Percentiles rank a stretch among this genome's conserved stretches.
These are phyloP conservation scores for Metschnikowia matae DNA, from an alignment of 805 yeast species.

Conservation along the genomic window DNA sequence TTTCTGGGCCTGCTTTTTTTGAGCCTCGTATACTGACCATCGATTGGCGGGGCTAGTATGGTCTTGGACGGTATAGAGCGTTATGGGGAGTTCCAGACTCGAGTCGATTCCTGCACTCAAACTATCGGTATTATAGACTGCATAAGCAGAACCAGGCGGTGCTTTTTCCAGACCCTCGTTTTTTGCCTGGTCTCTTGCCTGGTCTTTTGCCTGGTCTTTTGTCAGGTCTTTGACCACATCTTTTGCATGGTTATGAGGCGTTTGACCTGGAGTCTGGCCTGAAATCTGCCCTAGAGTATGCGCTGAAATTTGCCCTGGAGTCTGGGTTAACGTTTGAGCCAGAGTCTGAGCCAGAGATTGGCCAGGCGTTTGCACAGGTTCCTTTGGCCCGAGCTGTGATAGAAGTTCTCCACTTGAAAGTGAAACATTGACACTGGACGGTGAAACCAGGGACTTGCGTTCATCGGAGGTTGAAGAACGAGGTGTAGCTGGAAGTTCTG, in stretches of 20 bases:
- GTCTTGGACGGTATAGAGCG: conserved; percentile 30
- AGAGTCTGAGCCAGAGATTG: no score
- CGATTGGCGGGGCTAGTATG: conserved; percentile 6
- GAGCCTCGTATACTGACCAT: conserved; percentile 9
- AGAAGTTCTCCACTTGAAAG: conserved; percentile 21
- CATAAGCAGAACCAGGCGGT: neutral
- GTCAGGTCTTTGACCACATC: no score
- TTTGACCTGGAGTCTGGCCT: no score
- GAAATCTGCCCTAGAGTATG: no score
- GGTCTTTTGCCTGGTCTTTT: no score
- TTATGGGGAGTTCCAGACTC: conserved; percentile 24
- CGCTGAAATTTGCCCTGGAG: no score
- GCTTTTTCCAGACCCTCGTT: no score
- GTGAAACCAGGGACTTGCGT: neutral
- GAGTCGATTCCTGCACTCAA: conserved; percentile 29
- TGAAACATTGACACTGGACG: conserved; percentile 7
- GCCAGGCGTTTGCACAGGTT: neutral
- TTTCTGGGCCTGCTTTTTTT: neutral
- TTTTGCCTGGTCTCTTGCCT: no score
- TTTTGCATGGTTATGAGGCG: no score
- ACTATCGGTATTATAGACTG: conserved; percentile 5
- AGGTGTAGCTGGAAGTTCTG: neutral
- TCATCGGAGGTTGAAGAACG: neutral
- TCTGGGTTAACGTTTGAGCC: no score
- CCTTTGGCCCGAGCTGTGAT: neutral